Conservation (phyloP, 2,329 filamentous ascomycete genomes). For the Dactylellina haptotyla region DNA sequence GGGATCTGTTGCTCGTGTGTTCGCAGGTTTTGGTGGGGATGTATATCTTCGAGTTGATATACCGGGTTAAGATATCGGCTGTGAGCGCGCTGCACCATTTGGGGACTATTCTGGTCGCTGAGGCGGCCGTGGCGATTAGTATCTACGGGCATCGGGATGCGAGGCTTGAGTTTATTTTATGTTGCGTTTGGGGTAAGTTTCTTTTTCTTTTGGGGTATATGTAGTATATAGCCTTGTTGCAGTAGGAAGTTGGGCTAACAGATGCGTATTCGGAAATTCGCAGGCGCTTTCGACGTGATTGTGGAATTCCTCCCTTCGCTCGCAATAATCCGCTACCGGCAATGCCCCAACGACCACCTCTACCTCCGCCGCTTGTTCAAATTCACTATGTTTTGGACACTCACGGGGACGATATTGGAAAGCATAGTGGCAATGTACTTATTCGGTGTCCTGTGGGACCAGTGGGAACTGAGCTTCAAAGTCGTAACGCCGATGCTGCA, state of each 20-base stretch:
- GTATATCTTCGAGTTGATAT: slow-evolving; percentile 40
- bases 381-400: slow-evolving; percentile 38
- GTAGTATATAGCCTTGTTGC: no score
- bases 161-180: slow-evolving; percentile 26
- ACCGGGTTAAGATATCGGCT: slow-evolving; percentile 18
- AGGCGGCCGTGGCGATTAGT: slow-evolving; percentile 31
- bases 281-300: slow-evolving; percentile 36
- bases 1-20: slow-evolving; percentile 16
- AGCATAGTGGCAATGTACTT: slow-evolving; percentile 32
- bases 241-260: no score
- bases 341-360: neutral
- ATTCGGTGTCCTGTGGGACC: slow-evolving; percentile 26
- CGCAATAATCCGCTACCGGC: slow-evolving; percentile 31
- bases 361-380: slow-evolving; percentile 15
- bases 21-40: slow-evolving; percentile 32
- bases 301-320: slow-evolving; percentile 33
- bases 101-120: slow-evolving; percentile 27
- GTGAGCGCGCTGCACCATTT: slow-evolving; percentile 28
- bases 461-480: slow-evolving; percentile 38
- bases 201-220: no score
- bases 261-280: neutral
- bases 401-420: slow-evolving; percentile 15
- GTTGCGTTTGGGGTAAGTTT: slow-evolving; percentile 43
- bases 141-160: slow-evolving; percentile 34
- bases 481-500: slow-evolving; percentile 26